Evolutionary conservation across 495 filamentous ascomycete genomes (phyloP).

Genomic region (Aspergillus sparsus): DNA sequence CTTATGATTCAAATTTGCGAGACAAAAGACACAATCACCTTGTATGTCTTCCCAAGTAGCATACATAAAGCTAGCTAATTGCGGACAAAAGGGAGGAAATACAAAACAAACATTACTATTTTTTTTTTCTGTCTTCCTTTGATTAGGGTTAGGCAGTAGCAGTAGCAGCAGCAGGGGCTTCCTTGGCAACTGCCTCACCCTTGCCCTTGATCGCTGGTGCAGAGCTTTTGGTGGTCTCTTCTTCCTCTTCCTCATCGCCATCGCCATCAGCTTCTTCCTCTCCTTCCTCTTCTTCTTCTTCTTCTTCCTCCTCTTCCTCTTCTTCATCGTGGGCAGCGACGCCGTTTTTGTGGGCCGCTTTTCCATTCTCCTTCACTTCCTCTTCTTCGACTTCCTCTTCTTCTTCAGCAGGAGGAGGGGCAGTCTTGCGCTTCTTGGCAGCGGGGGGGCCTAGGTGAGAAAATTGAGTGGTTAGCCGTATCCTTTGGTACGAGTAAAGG

Average conservation of each 20-base stretch:
- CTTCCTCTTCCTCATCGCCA: conserved; percentile 30
- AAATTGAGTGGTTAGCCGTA: neutral
- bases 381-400: conserved; percentile 39
- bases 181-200: conserved; percentile 48
- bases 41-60: neutral
- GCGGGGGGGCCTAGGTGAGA: conserved; percentile 36
- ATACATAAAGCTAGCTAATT: neutral
- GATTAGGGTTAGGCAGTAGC: conserved; percentile 37
- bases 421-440: conserved; percentile 46
- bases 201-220: conserved; percentile 48
- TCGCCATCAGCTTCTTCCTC: conserved; percentile 34
- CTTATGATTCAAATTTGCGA: neutral
- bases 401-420: conserved; percentile 24
- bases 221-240: conserved; percentile 41
- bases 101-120: neutral
- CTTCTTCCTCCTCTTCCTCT: conserved; percentile 38
- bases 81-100: neutral
- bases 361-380: conserved; percentile 34
- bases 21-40: neutral
- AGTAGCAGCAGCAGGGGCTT: conserved; percentile 50
- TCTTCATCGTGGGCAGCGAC: conserved; percentile 31
- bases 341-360: conserved; percentile 32
- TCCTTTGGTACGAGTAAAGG: neutral
- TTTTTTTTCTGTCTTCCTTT: neutral
- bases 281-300: conserved; percentile 35